Evolutionary conservation across 2,329 filamentous ascomycete genomes (phyloP), one percentile per base, ranked within the genome.

Genomic region (Fusarium hostae): DNA sequence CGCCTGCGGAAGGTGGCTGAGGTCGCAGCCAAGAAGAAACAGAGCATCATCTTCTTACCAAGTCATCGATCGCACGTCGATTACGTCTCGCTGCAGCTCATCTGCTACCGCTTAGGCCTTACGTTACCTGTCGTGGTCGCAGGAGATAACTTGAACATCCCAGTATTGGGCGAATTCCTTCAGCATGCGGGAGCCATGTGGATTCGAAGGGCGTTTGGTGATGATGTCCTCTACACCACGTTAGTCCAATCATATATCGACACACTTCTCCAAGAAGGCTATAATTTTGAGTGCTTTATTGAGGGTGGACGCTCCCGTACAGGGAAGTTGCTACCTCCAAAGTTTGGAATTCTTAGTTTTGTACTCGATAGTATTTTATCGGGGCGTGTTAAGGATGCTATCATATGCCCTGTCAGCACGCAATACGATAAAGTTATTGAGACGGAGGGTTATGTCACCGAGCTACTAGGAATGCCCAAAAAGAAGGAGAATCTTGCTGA

Each of bases 371-470:
- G 94, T 74, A 86, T 99, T 18, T 84, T 98, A 9, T 97, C 94
- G 0, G 94, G 95, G 1, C 88, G 95, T 10, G 94, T 97, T 1
- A 86, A 97, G 50, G 96, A 99, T 80, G 91, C 94, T 35, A 93
- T 98, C 44, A 94, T 99, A 57, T 97, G 95, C 75, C 96, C 96
- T 1, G 96, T 99, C 48, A 97, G 93, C 80, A 98, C 95, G 1
- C 96, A 99, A 79, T 99, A 99, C 79, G 96, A 99, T 85, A 99
- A 98, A 79, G 96, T 99, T 61, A 97, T 99, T 66, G 96, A 99
- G 81, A 97, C 97, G 2, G 94, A 97, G 81, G 96, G 94, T 9
- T 99, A 99, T 78, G 95, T 98, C 47, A 96, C 91, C 37, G 96
- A 99, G 80, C 88, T 99, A 4, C 87, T 99, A 1, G 96, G 96